These are phyloP conservation scores for Sphagnum fallax DNA, from an alignment of 228 moss, liverwort and hornwort species.

Conservation along the genomic window DNA sequence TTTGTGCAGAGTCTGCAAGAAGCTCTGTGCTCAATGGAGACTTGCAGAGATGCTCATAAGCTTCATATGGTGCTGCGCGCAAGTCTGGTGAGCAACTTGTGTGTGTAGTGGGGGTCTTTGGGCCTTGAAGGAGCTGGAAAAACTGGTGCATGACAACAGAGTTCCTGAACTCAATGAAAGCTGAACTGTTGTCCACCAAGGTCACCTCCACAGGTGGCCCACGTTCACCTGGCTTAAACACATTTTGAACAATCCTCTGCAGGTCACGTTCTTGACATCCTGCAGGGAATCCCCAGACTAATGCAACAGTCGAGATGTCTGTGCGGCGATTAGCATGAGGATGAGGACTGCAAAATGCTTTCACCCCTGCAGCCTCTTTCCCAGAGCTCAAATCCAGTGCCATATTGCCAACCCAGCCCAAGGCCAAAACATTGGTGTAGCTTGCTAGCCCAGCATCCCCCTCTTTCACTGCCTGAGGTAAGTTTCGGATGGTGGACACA, in stretches of 20 bases:
- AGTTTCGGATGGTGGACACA: slow-evolving; percentile 34
- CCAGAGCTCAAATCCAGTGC: slow-evolving; percentile 66
- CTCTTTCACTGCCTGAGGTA: slow-evolving; percentile 30
- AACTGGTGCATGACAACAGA: slow-evolving; percentile 40
- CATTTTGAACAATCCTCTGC: slow-evolving; percentile 48
- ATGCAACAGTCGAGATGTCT: slow-evolving; percentile 35
- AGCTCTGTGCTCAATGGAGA: slow-evolving; percentile 57
- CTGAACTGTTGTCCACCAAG: slow-evolving; percentile 56
- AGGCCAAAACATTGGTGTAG: slow-evolving; percentile 68
- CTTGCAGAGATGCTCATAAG: slow-evolving; percentile 64
- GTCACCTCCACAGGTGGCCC: slow-evolving; percentile 40
- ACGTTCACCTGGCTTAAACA: slow-evolving; percentile 38
- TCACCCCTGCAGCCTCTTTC: slow-evolving; percentile 58
- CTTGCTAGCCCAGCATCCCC: slow-evolving; percentile 54
- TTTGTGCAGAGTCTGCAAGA: slow-evolving; percentile 59
- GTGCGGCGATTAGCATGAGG: slow-evolving; percentile 6
- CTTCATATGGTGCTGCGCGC: slow-evolving; percentile 68
- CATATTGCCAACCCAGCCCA: slow-evolving; percentile 66
- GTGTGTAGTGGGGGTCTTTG: not conserved
- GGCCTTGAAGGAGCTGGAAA: slow-evolving; percentile 34
- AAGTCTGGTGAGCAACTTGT: slow-evolving; percentile 19
- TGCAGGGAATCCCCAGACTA: slow-evolving; percentile 77
- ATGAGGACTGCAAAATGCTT: slow-evolving; percentile 38
- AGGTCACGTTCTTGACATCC: slow-evolving; percentile 34
- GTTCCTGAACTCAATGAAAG: slow-evolving; percentile 66